Conservation (phyloP, 2,329 filamentous ascomycete species). For the Nannizzia gypsea region DNA sequence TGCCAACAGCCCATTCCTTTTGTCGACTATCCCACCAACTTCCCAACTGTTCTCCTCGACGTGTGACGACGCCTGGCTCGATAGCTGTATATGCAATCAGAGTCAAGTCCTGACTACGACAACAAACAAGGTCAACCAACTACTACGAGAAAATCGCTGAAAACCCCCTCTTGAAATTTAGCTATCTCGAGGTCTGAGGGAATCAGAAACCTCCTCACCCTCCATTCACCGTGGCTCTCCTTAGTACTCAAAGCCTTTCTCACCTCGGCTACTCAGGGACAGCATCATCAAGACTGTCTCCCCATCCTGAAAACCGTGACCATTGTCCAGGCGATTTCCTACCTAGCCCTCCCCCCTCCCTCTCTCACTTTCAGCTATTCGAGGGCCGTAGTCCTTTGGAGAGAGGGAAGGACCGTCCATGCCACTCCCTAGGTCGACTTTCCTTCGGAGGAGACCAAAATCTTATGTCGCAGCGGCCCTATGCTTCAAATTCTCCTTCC, state of each 20-base stretch:
- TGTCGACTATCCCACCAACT: background rate
- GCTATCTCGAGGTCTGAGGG: background rate
- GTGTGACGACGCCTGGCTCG: background rate
- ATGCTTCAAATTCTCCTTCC: slow-evolving; percentile 16
- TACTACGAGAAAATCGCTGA: background rate
- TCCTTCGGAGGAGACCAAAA: slow-evolving; percentile 22
- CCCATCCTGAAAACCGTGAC: slow-evolving; percentile 23
- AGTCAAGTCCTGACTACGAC: background rate
- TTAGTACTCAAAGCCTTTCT: slow-evolving; percentile 28
- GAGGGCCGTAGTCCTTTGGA: slow-evolving; percentile 24
- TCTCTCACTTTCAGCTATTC: slow-evolving; percentile 28
- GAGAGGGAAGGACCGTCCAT: slow-evolving; percentile 31
- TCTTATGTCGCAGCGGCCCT: slow-evolving; percentile 30
- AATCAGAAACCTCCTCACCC: background rate
- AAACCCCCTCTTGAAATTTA: background rate
- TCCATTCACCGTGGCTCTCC: slow-evolving; percentile 30
- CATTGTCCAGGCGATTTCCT: slow-evolving; percentile 18
- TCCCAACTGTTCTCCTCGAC: background rate
- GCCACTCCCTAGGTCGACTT: slow-evolving; percentile 22
- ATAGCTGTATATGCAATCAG: background rate
- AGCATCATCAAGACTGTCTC: slow-evolving; percentile 22
- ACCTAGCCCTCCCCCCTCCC: slow-evolving; percentile 21
- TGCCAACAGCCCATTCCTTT: background rate
- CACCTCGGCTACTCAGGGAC: slow-evolving; percentile 13
- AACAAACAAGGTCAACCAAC: background rate